Evolutionary conservation across 2,329 filamentous ascomycete genomes (phyloP).

Genomic region (Colletotrichum gloeosporioides): DNA sequence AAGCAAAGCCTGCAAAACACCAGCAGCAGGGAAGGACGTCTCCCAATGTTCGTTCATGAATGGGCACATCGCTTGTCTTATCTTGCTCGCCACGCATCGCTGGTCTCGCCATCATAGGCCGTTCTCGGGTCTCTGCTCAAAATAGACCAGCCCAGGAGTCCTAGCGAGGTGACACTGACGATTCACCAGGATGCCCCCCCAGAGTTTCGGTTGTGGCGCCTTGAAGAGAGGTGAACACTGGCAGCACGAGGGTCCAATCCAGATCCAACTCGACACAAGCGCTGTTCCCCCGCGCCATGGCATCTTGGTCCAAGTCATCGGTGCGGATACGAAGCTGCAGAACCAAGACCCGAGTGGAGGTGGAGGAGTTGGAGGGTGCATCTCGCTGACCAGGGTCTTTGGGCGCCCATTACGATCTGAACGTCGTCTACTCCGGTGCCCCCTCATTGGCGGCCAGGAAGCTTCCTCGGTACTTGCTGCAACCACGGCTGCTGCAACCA

Average conservation of each 20-base stretch:
- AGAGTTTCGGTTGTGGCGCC: neutral
- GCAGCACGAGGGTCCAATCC: neutral
- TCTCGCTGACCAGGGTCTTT: neutral
- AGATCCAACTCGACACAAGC: neutral
- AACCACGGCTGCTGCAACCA: neutral
- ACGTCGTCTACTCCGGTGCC: neutral
- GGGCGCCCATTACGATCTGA: neutral
- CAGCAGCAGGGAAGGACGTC: neutral
- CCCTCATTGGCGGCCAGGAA: neutral
- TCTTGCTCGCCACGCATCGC: neutral
- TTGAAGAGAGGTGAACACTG: neutral
- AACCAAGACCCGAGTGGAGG: neutral
- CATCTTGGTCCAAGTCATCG: neutral
- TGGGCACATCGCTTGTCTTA: neutral
- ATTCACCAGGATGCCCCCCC: neutral
- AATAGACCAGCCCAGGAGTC: neutral
- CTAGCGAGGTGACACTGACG: neutral
- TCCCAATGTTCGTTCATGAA: neutral
- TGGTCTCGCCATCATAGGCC: neutral
- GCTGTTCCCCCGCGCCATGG: conserved; percentile 2
- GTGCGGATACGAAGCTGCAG: conserved; percentile 19
- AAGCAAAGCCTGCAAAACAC: neutral
- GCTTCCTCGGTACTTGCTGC: neutral
- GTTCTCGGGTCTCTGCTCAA: neutral
- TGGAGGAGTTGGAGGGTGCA: neutral